These are phyloP conservation scores for Curvularia spicifera DNA, from an alignment of 2,329 filamentous ascomycete genomes.

Conservation along the genomic window DNA sequence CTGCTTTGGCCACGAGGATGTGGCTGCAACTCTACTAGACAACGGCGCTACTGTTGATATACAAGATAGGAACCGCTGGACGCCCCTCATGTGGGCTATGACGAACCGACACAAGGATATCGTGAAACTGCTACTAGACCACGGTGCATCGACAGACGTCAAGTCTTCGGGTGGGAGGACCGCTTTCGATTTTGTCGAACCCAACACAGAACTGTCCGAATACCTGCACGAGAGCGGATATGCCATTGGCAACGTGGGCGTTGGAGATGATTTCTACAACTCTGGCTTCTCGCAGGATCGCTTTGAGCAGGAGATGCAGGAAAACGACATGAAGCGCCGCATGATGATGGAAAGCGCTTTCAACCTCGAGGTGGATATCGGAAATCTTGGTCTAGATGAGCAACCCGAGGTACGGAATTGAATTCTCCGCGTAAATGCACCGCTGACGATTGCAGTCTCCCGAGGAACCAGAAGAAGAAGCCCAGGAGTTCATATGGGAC, in stretches of 20 bases:
- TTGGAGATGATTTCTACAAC: conserved; percentile 91
- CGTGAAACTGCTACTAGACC: conserved; percentile 88
- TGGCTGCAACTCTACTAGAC: conserved; percentile 82
- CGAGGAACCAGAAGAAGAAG: conserved; percentile 86
- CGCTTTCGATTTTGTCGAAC: conserved; percentile 92
- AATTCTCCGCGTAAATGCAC: conserved; percentile 21
- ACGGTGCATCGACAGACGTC: conserved; percentile 92
- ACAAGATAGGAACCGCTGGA: conserved; percentile 97
- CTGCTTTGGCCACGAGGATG: conserved; percentile 93
- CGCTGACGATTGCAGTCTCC: conserved; percentile 40
- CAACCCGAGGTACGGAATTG: conserved; percentile 75
- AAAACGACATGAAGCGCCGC: conserved; percentile 90
- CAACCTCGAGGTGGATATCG: conserved; percentile 93
- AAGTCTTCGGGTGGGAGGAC: conserved; percentile 94
- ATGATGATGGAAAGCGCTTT: conserved; percentile 99
- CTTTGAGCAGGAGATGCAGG: conserved; percentile 96
- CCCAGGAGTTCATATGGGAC: conserved; percentile 95
- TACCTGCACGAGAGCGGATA: conserved; percentile 96
- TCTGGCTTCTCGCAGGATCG: conserved; percentile 89
- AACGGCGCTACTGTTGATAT: conserved; percentile 88
- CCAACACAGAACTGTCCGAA: conserved; percentile 94
- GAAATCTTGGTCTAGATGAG: conserved; percentile 94
- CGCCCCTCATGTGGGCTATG: conserved; percentile 99
- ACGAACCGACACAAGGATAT: conserved; percentile 97
- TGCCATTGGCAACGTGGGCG: conserved; percentile 78